phyloP scores from a whole-genome alignment of 2,329 filamentous ascomycete genomes.

The Raffaelea ambrosiae region DNA sequence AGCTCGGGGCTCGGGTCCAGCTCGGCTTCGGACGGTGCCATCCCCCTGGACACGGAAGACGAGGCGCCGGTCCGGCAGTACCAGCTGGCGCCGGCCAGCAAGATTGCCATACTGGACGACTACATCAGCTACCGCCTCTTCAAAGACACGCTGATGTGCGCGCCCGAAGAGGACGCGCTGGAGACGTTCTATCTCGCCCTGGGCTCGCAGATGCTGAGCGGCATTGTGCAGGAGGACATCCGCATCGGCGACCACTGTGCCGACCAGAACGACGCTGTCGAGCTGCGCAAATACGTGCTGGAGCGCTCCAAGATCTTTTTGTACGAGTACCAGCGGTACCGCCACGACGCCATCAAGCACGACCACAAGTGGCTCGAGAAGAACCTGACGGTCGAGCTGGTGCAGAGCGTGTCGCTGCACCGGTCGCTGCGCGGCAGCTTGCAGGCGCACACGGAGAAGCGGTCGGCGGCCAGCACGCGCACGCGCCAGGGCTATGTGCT shows the following conservation, averaged over 20 bases:
- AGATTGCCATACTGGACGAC: slow-evolving; percentile 77
- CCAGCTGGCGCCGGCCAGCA: slow-evolving; percentile 61
- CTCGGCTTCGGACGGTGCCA: slow-evolving; percentile 29
- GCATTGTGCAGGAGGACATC: slow-evolving; percentile 69
- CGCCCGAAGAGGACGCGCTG: slow-evolving; percentile 79
- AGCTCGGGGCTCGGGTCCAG: slow-evolving; percentile 22
- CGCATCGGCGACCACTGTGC: slow-evolving; percentile 57
- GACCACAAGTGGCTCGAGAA: slow-evolving; percentile 88
- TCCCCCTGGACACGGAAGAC: slow-evolving; percentile 46
- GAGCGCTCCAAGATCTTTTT: slow-evolving; percentile 87
- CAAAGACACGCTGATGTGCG: slow-evolving; percentile 73
- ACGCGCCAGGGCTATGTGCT: slow-evolving; percentile 48
- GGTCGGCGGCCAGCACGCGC: slow-evolving; percentile 59
- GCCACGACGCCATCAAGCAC: slow-evolving; percentile 69
- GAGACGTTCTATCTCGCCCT: slow-evolving; percentile 80
- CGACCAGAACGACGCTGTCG: slow-evolving; percentile 46
- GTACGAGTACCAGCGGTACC: slow-evolving; percentile 64
- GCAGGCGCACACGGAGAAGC: slow-evolving; percentile 59
- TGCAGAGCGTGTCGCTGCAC: slow-evolving; percentile 68
- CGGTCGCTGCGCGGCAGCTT: slow-evolving; percentile 62
- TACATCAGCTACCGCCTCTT: slow-evolving; percentile 85
- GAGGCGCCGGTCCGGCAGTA: slow-evolving; percentile 65
- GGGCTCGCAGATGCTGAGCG: slow-evolving; percentile 68
- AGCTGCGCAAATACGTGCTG: slow-evolving; percentile 70
- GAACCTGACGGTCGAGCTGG: slow-evolving; percentile 68